phyloP scores from a whole-genome alignment of 83 land plant species.

The Diphasiastrum complanatum region DNA sequence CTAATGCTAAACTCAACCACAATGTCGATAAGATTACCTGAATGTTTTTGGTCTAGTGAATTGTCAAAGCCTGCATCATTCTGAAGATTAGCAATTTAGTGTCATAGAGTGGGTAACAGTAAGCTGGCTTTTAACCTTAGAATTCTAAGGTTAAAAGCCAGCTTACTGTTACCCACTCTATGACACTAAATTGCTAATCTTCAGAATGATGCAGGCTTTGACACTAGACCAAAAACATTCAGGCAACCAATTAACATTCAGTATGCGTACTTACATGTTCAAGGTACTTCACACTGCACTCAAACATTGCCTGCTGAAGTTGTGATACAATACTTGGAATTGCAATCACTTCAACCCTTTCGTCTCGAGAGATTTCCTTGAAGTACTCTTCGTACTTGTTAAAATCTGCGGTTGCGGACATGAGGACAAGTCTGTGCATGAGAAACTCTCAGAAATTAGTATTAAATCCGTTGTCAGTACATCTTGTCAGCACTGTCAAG shows the following conservation, averaged over 20 bases:
- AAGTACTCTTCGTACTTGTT: slow-evolving; percentile 70
- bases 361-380: slow-evolving; percentile 67
- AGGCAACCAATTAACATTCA: no score
- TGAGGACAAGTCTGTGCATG: slow-evolving; percentile 61
- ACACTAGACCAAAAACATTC: no score
- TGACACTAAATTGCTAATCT: no score
- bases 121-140: no score
- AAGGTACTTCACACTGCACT: no score
- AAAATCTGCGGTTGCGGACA: slow-evolving; percentile 93
- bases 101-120: no score
- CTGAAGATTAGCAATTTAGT: no score
- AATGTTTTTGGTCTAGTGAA: neutral
- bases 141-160: no score
- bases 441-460: neutral
- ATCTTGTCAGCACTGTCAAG: neutral
- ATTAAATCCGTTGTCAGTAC: neutral
- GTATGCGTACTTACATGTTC: slow-evolving; percentile 65
- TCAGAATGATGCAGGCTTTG: no score
- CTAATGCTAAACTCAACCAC: neutral
- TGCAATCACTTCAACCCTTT: slow-evolving; percentile 68
- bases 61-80: no score
- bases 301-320: slow-evolving; percentile 15
- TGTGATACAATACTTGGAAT: no score
- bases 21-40: neutral
- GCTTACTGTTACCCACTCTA: no score